phyloP scores from a whole-genome alignment of 352 stramenopile species.

The Globisporangium acanthophoron region DNA sequence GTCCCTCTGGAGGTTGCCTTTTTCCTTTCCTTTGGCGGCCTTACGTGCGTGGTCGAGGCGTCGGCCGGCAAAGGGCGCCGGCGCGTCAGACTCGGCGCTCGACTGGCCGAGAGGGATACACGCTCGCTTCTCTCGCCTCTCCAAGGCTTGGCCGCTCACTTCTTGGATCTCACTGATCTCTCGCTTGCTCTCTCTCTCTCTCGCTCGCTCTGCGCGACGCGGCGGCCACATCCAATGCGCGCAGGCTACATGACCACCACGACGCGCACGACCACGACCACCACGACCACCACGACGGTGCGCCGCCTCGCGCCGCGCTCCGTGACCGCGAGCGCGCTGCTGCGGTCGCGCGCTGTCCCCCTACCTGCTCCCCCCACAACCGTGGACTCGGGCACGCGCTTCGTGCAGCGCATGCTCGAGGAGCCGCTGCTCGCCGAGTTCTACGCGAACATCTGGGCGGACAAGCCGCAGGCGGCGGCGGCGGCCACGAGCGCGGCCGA shows the following conservation, averaged over 20 bases:
- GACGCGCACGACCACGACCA: constrained; percentile 16
- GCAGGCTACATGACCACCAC: constrained; percentile 23
- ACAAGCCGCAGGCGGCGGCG: neutral
- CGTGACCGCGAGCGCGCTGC: neutral
- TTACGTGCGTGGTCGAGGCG: neutral
- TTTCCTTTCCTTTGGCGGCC: neutral
- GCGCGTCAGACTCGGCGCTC: neutral
- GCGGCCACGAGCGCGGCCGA: constrained; percentile 16
- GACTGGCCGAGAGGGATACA: neutral
- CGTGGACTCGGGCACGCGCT: constrained; percentile 1
- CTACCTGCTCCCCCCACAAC: neutral
- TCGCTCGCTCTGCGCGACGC: constrained; percentile 12
- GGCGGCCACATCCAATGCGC: constrained; percentile 19
- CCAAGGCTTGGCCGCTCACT: neutral
- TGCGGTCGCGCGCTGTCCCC: neutral
- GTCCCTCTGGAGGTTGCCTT: neutral
- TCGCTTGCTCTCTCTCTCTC: constrained; percentile 19
- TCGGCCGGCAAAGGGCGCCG: neutral
- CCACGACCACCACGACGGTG: constrained; percentile 19
- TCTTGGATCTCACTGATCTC: constrained; percentile 13
- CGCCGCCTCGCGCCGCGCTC: neutral
- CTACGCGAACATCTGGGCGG: constrained; percentile 56
- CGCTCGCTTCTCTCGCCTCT: neutral
- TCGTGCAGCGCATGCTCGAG: constrained; percentile 22
- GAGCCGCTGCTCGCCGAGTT: constrained; percentile 44